Conservation (phyloP, 164 flowering plant species). For the Platanus orientalis region DNA sequence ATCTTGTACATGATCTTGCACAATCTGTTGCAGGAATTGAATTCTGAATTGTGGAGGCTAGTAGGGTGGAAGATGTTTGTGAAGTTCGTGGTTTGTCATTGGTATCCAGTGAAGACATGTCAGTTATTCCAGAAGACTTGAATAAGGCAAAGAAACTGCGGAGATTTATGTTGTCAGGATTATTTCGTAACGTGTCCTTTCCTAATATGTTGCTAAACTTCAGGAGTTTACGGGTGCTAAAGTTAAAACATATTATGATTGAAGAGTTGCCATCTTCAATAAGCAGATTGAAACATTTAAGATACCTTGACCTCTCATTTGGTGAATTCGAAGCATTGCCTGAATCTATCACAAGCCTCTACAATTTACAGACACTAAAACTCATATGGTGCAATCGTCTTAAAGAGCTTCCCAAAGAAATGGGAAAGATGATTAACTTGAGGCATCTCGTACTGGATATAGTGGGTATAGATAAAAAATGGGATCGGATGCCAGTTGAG, state of each 20-base stretch:
- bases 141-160: neutral
- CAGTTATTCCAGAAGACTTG: neutral
- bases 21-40: neutral
- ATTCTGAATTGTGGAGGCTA: neutral
- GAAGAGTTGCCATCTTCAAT: neutral
- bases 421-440: neutral
- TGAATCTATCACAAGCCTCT: neutral
- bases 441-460: neutral
- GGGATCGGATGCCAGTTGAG: neutral
- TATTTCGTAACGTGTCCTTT: no score
- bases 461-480: neutral
- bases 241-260: neutral
- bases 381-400: neutral
- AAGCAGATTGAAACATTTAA: conserved; percentile 4
- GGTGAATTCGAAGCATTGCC: neutral
- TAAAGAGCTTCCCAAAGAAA: neutral
- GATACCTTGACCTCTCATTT: conserved; percentile 2
- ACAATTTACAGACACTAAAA: conserved; percentile 1
- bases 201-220: neutral
- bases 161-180: neutral
- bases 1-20: conserved; percentile 10
- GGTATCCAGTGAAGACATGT: neutral
- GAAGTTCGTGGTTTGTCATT: neutral
- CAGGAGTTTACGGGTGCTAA: neutral
- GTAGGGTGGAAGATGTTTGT: neutral